Evolutionary conservation across 352 stramenopile species (phyloP), one percentile per base, ranked within the genome.

Genomic region (Globisporangium alternatum): DNA sequence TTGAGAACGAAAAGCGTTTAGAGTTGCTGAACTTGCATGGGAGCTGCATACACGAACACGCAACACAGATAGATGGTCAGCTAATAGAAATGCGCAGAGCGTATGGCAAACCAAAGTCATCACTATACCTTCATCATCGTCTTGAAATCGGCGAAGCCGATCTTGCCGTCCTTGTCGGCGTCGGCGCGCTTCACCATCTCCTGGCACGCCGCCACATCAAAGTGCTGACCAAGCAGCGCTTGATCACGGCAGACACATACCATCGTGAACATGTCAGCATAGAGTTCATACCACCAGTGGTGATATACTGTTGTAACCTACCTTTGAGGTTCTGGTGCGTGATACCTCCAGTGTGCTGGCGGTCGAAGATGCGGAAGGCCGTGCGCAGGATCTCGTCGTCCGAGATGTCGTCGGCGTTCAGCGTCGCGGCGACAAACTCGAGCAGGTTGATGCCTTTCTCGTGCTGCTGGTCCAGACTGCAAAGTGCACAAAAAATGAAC

Each of bases 381-480:
- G 70, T 74, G 15, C 75, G 66, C 37, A 91, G 64, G 5, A 83
- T 66, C n/a, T 73, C 71, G 25, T 91, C 75, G 57, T 90, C 74
- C 7, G 74, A 66, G 30, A 87, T 72, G 8, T 89, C 80, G 56
- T 88, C 80, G 0, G 78, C 72, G 9, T 70, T 86, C 10, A 93
- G 66, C 7, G 83, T 90, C 0, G 85, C 85, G 17, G 85, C 82
- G 17, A 93, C 80, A 64, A 93, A 93, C 65, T 93, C 85, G 6
- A 93, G 69, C 30, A 93, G 56, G 51, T 90, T 93, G 35, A 93
- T 75, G 8, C 84, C 81, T 35, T 87, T 86, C 8, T 88, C 83
- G 30, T 88, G 75, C 55, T 91, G 79, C 55, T 91, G 80, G 43
- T 93, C 80, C 12, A 93, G 76, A 5, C 84, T 93, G 28, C 0